These are phyloP conservation scores for Castanea crenata DNA, from an alignment of 306 rosid species.

Conservation along the genomic window DNA sequence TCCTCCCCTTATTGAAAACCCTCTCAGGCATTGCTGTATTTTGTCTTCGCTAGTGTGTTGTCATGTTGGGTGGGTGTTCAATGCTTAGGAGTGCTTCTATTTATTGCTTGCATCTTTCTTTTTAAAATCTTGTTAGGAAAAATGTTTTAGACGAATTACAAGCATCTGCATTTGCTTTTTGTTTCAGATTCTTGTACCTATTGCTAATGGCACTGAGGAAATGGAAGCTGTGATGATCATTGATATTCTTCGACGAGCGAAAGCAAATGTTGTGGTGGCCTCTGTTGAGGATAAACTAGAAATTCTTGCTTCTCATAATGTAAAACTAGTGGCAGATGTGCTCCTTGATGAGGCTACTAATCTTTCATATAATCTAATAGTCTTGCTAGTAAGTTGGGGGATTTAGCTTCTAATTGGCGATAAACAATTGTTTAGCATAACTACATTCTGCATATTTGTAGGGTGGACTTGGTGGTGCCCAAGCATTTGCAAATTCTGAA, in stretches of 20 bases:
- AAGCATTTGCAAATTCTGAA: conserved; percentile 76
- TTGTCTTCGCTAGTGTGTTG: no score
- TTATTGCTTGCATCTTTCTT: neutral
- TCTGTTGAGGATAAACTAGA: conserved; percentile 36
- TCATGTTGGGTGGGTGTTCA: no score
- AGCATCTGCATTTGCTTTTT: conserved; percentile 15
- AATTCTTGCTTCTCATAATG: no score
- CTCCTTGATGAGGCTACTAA: conserved; percentile 72
- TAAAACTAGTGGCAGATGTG: neutral
- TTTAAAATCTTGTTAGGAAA: neutral
- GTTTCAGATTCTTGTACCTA: conserved; percentile 76
- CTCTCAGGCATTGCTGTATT: no score
- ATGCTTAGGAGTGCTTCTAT: no score
- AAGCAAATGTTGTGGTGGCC: conserved; percentile 83
- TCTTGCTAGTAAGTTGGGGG: conserved; percentile 67
- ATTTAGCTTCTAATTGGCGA: neutral
- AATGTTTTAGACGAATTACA: neutral
- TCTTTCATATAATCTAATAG: conserved; percentile 71
- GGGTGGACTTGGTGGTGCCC: conserved; percentile 98
- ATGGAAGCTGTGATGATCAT: conserved; percentile 82
- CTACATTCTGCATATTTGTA: conserved; percentile 30
- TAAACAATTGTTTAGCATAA: conserved; percentile 11
- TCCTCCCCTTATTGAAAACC: no score
- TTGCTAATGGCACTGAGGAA: conserved; percentile 84
- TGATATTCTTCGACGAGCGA: conserved; percentile 74